A percentile compares a stretch with the other conserved stretches of the same genome.
Evolutionary conservation across 345 rosid species (phyloP).

Genomic region (Camelina hispida): DNA sequence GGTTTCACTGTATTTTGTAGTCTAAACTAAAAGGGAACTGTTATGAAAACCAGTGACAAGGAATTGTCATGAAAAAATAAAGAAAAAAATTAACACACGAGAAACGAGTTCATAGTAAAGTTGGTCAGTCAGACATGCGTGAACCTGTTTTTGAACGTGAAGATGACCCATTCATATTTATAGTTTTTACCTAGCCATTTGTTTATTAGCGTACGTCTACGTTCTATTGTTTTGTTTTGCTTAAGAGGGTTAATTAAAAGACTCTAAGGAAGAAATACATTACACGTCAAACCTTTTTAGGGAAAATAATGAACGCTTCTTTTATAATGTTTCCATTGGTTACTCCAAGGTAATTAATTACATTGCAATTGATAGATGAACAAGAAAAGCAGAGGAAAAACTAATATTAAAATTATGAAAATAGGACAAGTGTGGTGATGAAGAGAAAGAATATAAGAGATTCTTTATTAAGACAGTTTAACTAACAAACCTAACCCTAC

Average conservation of each 20-base stretch:
- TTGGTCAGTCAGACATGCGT: constrained; percentile 25
- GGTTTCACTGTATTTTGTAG: no score
- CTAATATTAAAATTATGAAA: neutral
- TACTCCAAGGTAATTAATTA: constrained; percentile 9
- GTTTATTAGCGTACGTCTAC: constrained; percentile 2
- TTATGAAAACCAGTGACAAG: no score
- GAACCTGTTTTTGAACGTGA: constrained; percentile 22
- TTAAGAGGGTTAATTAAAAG: neutral
- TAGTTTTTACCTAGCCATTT: neutral
- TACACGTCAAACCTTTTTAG: constrained; percentile 9
- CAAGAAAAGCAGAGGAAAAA: constrained; percentile 7
- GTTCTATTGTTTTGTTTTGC: neutral
- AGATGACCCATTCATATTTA: neutral
- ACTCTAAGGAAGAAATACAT: constrained; percentile 8
- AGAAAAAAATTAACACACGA: constrained; percentile 4
- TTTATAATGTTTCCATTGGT: constrained; percentile 5
- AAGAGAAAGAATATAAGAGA: constrained; percentile 6
- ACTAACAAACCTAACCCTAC: constrained; percentile 44
- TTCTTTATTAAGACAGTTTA: constrained; percentile 36
- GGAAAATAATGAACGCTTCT: constrained; percentile 17
- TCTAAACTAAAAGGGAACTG: no score
- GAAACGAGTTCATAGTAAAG: constrained; percentile 17
- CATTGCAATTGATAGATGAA: constrained; percentile 28
- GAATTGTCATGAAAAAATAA: neutral
- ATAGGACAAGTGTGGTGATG: neutral